Evolutionary conservation across 1,139 yeast species (phyloP), one percentile per base, ranked within the genome.

Genomic region (Candida buenavistaensis): DNA sequence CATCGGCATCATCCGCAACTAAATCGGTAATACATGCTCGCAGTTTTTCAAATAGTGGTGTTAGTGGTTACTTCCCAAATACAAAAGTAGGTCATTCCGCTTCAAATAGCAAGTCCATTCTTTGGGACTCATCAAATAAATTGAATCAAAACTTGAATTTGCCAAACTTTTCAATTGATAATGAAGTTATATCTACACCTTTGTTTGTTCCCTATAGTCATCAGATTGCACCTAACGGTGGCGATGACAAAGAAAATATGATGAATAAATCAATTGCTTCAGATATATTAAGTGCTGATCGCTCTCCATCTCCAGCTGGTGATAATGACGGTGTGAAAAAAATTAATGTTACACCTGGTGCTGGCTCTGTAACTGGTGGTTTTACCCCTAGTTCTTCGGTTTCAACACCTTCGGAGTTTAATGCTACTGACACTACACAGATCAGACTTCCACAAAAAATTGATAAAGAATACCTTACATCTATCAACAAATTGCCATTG

Each of bases 401-500:
- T 4, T 21, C 41, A 13, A 36, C 40, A 15, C 39, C 44, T 7
- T 28, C 40, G 11, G 35, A 31, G 27, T 30, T 29, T n/a, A 30
- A 33, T 13, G 15, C 27, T 11, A 20, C 26, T 7, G 26, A 37
- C 14, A 30, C 42, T 6, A 34, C 41, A 6, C 30, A 45, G 21
- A 33, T 30, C 15, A 29, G 32, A 25, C 30, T 32, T 27, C 35
- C 38, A 19, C 38, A 36, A 17, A 59, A 64, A 39, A 60, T 69
- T 38, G 74, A 68, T 47, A 70, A 70, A 48, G 75, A 70, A 21
- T 68, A 64, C 46, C 59, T 70, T 38, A 47, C 60, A 2, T 55
- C 67, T 5, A 55, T 69, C 29, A 59, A 48, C 40, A 69, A 67
- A 46, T 42, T 62, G 4, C 73, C 75, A 1, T 57, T 69, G 44